Base-by-base conservation (phyloP, 345 rosid species). In the Pistacia atlantica region DNA sequence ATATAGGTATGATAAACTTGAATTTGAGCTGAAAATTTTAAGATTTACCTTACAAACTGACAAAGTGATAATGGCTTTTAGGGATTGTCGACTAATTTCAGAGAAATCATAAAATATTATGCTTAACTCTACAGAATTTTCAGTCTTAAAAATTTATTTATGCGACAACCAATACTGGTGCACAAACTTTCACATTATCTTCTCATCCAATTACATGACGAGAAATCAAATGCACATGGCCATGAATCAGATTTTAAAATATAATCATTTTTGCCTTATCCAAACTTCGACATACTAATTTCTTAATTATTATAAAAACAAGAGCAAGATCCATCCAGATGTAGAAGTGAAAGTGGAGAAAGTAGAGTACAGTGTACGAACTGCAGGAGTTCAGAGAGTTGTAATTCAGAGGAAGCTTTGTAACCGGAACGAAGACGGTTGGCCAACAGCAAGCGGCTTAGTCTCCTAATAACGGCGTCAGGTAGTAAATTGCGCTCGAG, bases 401-500 rank as follows among this genome's bases (percentile, higher is more conserved):
- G 97, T 56, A 83, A 82, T 25, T 91, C 86, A 65, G 89, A 77
- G 38, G 92, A 83, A 54, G 89, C 65, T 79, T 80, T 86, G 87
- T 87, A 84, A 75, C 90, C 72, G 77, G 93, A 90, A 58, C 94
- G 93, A 67, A 95, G 97, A 25, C 97, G 92, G 67, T 78, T 75
- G 35, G 94, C 89, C 60, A 95, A 78, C 74, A 89, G 94, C 37
- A 90, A 64, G 42, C 95, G 90, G 2, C 95, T 92, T 12, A 93
- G 85, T 69, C 86, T 80, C 65, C 97, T 77, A 4, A 91, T 55
- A 65, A 91, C 83, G 25, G 83, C 79, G 81, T 93, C 97, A 1
- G 98, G 97, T 18, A 95, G 80, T 57, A 95, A 65, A 73, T 91
- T 93, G 63, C 89, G 84, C 87, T 95, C 97, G 56, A 93, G 83